Percentiles rank a stretch among this genome's conserved stretches.
Evolutionary conservation across 1,139 yeast species (phyloP).

Genomic region (Debaryomyces robertsiae): DNA sequence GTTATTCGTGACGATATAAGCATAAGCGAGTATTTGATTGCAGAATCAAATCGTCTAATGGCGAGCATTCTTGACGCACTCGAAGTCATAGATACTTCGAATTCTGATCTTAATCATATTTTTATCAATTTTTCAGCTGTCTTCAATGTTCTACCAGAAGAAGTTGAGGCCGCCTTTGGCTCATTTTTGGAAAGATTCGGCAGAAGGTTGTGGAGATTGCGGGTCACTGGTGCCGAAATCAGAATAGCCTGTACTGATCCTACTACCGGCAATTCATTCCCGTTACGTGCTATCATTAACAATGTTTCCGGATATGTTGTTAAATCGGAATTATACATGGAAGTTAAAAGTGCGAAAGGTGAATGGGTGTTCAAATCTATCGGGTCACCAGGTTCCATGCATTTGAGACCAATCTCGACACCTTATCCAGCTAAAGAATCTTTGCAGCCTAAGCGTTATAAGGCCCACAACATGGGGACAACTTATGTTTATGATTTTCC

Average conservation of each 20-base stretch:
- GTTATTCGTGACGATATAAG: slow-evolving; percentile 89
- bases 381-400: slow-evolving; percentile 96
- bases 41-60: slow-evolving; percentile 96
- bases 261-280: slow-evolving; percentile 83
- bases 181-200: slow-evolving; percentile 98
- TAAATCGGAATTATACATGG: slow-evolving; percentile 91
- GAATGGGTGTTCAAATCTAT: slow-evolving; percentile 97
- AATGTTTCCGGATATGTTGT: slow-evolving; percentile 98
- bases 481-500: slow-evolving; percentile 99
- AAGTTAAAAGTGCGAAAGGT: slow-evolving; percentile 85
- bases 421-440: slow-evolving; percentile 98
- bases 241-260: slow-evolving; percentile 95
- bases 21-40: slow-evolving; percentile 88
- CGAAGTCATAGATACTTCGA: slow-evolving; percentile 91
- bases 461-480: slow-evolving; percentile 97
- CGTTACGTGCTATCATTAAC: slow-evolving; percentile 93
- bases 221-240: slow-evolving; percentile 96
- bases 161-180: slow-evolving; percentile 96
- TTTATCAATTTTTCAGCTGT: slow-evolving; percentile 96
- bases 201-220: slow-evolving; percentile 91
- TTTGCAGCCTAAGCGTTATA: slow-evolving; percentile 96
- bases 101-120: slow-evolving; percentile 94
- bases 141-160: slow-evolving; percentile 90
- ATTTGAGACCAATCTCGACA: slow-evolving; percentile 89
- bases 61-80: slow-evolving; percentile 92